Conservation (phyloP, 2,329 filamentous ascomycete genomes). For the Aspergillus sp. region DNA sequence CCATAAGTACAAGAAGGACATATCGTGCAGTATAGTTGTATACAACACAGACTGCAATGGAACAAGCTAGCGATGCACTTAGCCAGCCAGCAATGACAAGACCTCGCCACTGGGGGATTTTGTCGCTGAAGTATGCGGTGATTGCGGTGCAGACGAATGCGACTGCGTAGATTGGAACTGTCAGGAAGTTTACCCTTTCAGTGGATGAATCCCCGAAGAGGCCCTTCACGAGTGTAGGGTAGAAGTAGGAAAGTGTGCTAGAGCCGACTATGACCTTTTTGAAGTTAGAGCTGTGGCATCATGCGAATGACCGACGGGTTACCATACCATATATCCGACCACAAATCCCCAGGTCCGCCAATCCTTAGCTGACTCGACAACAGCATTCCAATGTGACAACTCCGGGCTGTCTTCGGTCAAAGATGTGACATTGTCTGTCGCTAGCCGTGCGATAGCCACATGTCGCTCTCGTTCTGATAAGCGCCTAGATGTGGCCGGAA, state of each 20-base stretch:
- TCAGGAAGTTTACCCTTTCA: constrained; percentile 27
- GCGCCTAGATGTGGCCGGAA: constrained; percentile 49
- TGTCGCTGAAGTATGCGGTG: constrained; percentile 53
- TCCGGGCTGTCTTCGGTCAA: constrained; percentile 16
- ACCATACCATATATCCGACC: constrained; percentile 40
- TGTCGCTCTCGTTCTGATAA: constrained; percentile 34
- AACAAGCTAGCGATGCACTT: constrained; percentile 39
- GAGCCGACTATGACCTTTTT: constrained; percentile 40
- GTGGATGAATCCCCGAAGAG: constrained; percentile 29
- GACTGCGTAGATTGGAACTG: constrained; percentile 55
- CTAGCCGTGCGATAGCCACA: constrained; percentile 28
- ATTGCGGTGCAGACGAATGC: constrained; percentile 53
- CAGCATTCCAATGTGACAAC: constrained; percentile 21
- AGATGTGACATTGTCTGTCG: constrained; percentile 21
- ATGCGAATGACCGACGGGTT: constrained; percentile 2
- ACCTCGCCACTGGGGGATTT: constrained; percentile 49
- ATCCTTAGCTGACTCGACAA: constrained; percentile 21
- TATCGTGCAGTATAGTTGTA: constrained; percentile 58
- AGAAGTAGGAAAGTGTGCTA: constrained; percentile 34
- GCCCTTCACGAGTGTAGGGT: constrained; percentile 31
- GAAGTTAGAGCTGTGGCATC: neutral
- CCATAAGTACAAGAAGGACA: constrained; percentile 58
- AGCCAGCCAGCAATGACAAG: constrained; percentile 55
- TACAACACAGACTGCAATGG: constrained; percentile 47
- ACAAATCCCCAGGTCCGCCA: constrained; percentile 46